Conservation (phyloP, 306 rosid species). For the Dalbergia oliveri region DNA sequence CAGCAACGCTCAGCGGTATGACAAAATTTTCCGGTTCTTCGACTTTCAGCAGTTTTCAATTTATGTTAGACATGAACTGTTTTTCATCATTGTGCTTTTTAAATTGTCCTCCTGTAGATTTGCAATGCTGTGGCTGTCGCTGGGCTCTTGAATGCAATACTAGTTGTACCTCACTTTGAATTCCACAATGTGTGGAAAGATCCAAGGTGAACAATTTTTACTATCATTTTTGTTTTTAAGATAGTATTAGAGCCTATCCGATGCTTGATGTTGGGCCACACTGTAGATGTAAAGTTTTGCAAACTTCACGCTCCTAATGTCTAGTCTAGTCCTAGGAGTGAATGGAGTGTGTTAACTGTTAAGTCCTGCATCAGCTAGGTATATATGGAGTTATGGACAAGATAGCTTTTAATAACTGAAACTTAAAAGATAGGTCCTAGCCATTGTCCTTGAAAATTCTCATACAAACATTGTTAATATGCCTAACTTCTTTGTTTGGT, state of each 20-base stretch:
- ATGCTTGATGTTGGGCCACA: too few relatives aligned
- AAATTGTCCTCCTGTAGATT: constrained; percentile 60
- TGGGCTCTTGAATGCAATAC: constrained; percentile 86
- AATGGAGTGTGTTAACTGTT: too few relatives aligned
- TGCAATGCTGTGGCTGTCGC: constrained; percentile 99
- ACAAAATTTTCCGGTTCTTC: background rate
- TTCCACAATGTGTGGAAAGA: constrained; percentile 95
- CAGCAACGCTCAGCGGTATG: constrained; percentile 96
- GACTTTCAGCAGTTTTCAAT: constrained; percentile 15
- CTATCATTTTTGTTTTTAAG: background rate
- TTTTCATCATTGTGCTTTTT: constrained; percentile 37
- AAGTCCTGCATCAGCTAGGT: too few relatives aligned
- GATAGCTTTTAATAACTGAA: constrained; percentile 15
- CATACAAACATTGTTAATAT: background rate
- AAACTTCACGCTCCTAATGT: too few relatives aligned
- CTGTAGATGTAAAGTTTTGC: too few relatives aligned
- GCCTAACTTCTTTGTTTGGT: constrained; percentile 23
- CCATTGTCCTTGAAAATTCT: constrained; percentile 1
- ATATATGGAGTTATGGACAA: too few relatives aligned
- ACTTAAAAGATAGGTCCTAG: constrained; percentile 26
- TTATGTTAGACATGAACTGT: background rate
- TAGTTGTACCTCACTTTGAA: constrained; percentile 88
- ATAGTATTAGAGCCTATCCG: too few relatives aligned
- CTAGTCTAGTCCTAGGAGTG: too few relatives aligned
- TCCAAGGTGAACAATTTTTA: constrained; percentile 67